These are phyloP conservation scores for Bacterosira constricta DNA, from an alignment of 108 stramenopile genomes.

Conservation along the genomic window DNA sequence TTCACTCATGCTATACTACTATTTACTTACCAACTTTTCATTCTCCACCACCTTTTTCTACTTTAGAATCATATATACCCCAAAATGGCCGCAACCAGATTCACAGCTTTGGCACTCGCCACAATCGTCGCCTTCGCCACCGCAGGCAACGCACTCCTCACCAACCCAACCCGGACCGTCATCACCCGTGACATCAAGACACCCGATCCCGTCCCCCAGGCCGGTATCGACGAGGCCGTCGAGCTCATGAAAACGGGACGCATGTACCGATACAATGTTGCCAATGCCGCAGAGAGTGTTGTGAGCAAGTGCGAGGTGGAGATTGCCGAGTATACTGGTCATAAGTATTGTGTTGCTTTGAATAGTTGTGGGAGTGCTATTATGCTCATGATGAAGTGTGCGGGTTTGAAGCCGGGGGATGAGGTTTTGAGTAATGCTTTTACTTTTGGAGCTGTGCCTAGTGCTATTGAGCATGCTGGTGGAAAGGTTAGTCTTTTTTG, in stretches of 20 bases:
- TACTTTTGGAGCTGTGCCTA: constrained; percentile 87
- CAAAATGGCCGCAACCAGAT: constrained; percentile 28
- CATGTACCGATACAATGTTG: constrained; percentile 82
- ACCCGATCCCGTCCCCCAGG: constrained; percentile 78
- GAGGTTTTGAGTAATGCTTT: constrained; percentile 92
- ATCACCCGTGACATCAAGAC: constrained; percentile 82
- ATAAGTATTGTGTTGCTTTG: constrained; percentile 83
- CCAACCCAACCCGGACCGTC: constrained; percentile 35
- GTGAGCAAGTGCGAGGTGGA: constrained; percentile 77
- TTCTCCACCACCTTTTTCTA: no score
- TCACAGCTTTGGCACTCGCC: constrained; percentile 32
- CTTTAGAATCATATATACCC: not conserved
- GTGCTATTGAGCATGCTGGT: constrained; percentile 83
- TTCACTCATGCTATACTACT: no score
- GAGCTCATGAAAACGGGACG: constrained; percentile 75
- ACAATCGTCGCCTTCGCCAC: constrained; percentile 35
- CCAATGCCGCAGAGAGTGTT: constrained; percentile 56
- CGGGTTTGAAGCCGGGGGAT: constrained; percentile 76
- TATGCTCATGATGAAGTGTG: constrained; percentile 83
- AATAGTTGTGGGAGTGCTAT: constrained; percentile 90
- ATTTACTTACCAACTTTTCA: no score
- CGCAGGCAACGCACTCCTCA: constrained; percentile 44
- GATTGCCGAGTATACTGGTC: constrained; percentile 80
- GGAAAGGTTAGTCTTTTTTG: constrained; percentile 54
- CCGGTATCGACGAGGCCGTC: constrained; percentile 72